These are phyloP conservation scores for Cyclocybe aegerita DNA, from an alignment of 768 basidiomycete genomes.

Conservation along the genomic window DNA sequence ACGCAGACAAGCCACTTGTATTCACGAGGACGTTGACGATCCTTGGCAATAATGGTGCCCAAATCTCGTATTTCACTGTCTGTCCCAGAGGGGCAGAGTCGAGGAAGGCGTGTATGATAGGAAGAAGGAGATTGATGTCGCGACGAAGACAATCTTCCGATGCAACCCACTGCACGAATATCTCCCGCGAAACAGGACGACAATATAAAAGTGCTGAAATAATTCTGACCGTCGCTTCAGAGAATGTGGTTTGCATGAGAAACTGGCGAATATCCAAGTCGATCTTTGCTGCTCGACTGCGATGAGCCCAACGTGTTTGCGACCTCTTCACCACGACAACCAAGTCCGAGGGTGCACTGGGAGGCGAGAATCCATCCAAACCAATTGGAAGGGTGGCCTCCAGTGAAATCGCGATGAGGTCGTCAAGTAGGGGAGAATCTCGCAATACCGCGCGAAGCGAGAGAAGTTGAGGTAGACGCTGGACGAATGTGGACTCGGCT, in stretches of 20 bases:
- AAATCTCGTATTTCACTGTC: conserved; percentile 20
- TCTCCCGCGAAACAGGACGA: conserved; percentile 20
- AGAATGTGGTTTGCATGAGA: conserved; percentile 43
- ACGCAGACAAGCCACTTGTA: neutral
- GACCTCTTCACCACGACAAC: conserved; percentile 21
- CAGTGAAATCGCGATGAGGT: conserved; percentile 44
- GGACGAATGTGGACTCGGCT: conserved; percentile 24
- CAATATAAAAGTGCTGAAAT: conserved; percentile 46
- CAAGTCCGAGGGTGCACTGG: conserved; percentile 11
- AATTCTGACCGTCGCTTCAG: conserved; percentile 40
- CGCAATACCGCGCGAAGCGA: conserved; percentile 32
- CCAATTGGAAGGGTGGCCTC: conserved; percentile 38
- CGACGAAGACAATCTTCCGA: conserved; percentile 23
- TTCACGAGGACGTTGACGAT: conserved; percentile 8
- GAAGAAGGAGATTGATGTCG: conserved; percentile 29
- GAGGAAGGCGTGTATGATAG: conserved; percentile 46
- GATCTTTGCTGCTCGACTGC: conserved; percentile 13
- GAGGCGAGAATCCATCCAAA: conserved; percentile 25
- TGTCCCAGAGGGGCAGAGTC: conserved; percentile 26
- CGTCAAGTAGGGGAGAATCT: conserved; percentile 39
- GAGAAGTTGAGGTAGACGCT: conserved; percentile 37
- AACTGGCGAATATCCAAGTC: conserved; percentile 31
- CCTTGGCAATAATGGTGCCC: conserved; percentile 27
- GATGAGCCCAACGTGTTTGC: conserved; percentile 33
- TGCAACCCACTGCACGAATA: conserved; percentile 41